Evolutionary conservation across 257 asterid genomes (phyloP).

Genomic region (Apocynum venetum): DNA sequence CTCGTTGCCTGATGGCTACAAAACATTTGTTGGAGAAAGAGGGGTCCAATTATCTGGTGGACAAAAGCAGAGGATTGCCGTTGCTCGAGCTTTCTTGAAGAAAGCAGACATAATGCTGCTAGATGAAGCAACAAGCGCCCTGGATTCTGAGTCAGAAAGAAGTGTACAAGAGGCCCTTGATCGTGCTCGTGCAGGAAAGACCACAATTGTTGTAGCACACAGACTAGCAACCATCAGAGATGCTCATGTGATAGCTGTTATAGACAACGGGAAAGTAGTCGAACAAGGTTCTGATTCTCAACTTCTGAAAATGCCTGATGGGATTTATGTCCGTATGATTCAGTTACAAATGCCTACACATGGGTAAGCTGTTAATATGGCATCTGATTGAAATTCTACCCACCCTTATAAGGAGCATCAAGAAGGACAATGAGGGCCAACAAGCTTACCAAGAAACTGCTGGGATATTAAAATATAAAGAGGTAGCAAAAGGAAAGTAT

Average conservation of each 20-base stretch:
- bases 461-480: too few species aligned
- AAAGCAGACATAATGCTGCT: constrained; percentile 66
- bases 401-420: constrained; percentile 34
- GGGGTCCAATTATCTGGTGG: constrained; percentile 85
- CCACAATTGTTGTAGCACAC: constrained; percentile 75
- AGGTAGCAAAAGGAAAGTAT: too few species aligned
- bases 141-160: constrained; percentile 70
- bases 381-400: constrained; percentile 43
- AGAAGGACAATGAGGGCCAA: constrained; percentile 15
- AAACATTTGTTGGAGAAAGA: constrained; percentile 65
- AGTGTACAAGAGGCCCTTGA: constrained; percentile 69
- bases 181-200: constrained; percentile 67
- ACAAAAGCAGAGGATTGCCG: constrained; percentile 78
- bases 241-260: constrained; percentile 71
- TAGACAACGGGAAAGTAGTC: constrained; percentile 82
- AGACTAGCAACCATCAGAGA: constrained; percentile 66
- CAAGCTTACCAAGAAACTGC: background rate
- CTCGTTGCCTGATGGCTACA: constrained; percentile 49
- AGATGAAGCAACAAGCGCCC: constrained; percentile 88
- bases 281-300: constrained; percentile 88
- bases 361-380: constrained; percentile 56
- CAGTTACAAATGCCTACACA: constrained; percentile 68
- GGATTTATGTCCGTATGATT: constrained; percentile 74
- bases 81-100: constrained; percentile 69
- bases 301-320: constrained; percentile 61